These are phyloP conservation scores for Wallacemonas sp. DNA, from an alignment of 208 protist genomes.

Conservation along the genomic window DNA sequence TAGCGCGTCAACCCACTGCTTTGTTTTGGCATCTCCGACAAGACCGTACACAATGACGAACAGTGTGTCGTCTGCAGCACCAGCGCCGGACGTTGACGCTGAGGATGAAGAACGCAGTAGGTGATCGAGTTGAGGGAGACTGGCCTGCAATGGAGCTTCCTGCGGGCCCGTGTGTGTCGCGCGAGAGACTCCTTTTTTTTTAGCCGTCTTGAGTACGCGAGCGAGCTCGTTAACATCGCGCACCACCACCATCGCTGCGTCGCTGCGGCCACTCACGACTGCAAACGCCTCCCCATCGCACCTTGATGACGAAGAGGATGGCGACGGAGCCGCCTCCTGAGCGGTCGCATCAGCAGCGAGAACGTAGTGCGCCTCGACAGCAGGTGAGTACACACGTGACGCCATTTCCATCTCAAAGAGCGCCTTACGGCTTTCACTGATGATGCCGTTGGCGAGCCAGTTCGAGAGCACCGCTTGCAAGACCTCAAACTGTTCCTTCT, in stretches of 20 bases:
- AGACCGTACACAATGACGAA: constrained; percentile 63
- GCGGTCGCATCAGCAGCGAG: constrained; percentile 28
- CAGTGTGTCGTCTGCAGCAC: no score
- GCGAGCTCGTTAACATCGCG: neutral
- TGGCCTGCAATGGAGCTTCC: neutral
- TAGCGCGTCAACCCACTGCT: constrained; percentile 9
- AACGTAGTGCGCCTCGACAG: constrained; percentile 63
- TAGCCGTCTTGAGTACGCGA: neutral
- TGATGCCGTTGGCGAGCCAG: constrained; percentile 9
- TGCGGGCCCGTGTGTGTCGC: no score
- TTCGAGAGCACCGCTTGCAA: constrained; percentile 19
- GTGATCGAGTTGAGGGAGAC: constrained; percentile 41
- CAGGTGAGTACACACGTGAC: constrained; percentile 52
- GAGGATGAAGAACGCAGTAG: constrained; percentile 20
- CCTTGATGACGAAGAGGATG: no score
- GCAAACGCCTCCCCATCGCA: constrained; percentile 28
- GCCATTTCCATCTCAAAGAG: constrained; percentile 53
- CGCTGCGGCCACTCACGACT: neutral
- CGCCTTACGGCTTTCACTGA: constrained; percentile 10
- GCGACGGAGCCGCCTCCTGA: no score
- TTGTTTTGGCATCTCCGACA: constrained; percentile 39
- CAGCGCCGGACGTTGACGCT: no score
- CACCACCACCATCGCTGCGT: neutral
- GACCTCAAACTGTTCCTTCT: constrained; percentile 36
- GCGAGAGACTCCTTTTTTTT: neutral